These are phyloP conservation scores for Fusarium sp. DNA, from an alignment of 2,329 filamentous ascomycete genomes.

Conservation along the genomic window DNA sequence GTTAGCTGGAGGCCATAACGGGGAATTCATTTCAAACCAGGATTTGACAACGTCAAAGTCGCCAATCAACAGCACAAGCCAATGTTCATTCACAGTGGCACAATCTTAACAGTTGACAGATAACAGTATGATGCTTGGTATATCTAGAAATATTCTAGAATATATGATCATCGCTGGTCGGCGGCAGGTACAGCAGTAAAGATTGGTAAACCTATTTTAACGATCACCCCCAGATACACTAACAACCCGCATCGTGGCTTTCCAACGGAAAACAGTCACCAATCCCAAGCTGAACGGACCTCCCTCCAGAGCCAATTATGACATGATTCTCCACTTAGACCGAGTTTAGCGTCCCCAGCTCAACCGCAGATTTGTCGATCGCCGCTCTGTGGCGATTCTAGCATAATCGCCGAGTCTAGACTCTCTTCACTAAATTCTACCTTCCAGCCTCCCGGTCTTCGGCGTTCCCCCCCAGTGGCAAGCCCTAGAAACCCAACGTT, in stretches of 20 bases:
- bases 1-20: neutral
- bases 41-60: neutral
- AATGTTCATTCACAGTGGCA: neutral
- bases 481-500: neutral
- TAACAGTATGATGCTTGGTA: neutral
- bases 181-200: neutral
- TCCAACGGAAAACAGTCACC: neutral
- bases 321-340: constrained; percentile 10
- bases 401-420: constrained; percentile 29
- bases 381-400: neutral
- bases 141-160: neutral
- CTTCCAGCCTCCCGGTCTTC: constrained; percentile 14
- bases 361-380: constrained; percentile 9
- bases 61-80: neutral
- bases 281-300: neutral
- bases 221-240: neutral
- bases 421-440: neutral
- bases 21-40: neutral
- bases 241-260: neutral
- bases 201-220: neutral
- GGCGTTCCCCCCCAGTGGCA: constrained; percentile 7
- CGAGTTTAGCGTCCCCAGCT: neutral
- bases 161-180: neutral
- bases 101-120: neutral
- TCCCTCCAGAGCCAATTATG: neutral